Evolutionary conservation across 78 protist genomes (phyloP).

Genomic region (Chrysochromulina tobinii): DNA sequence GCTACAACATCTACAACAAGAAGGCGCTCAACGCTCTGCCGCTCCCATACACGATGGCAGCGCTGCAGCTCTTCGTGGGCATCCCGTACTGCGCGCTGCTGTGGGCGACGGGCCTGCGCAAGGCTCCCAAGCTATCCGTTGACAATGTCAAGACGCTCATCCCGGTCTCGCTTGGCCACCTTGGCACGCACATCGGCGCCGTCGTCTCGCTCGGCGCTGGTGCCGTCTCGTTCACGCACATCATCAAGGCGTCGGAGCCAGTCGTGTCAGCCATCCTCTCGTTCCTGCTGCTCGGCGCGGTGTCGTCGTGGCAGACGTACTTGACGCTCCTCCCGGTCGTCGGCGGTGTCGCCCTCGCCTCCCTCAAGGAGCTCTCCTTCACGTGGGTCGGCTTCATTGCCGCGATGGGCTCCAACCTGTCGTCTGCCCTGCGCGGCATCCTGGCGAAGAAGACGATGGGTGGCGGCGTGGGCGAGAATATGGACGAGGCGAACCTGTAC

Average conservation of each 20-base stretch:
- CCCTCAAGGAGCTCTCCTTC: slow-evolving; percentile 23
- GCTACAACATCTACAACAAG: slow-evolving; percentile 33
- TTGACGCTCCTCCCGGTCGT: not conserved
- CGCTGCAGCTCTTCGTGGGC: not conserved
- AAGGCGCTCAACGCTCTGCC: slow-evolving; percentile 15
- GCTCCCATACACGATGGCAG: not conserved
- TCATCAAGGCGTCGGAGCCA: slow-evolving; percentile 9
- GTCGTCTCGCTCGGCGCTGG: slow-evolving; percentile 28
- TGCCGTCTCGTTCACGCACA: slow-evolving; percentile 12
- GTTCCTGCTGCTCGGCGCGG: not conserved
- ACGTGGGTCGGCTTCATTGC: not conserved
- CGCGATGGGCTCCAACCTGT: not conserved
- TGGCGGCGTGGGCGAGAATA: slow-evolving; percentile 11
- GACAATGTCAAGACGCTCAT: not conserved
- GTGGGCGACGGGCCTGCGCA: slow-evolving; percentile 3
- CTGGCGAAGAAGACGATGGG: not conserved
- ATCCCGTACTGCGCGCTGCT: not conserved
- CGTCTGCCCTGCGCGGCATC: not conserved
- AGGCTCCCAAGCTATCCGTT: not conserved
- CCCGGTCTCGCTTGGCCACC: slow-evolving; percentile 9
- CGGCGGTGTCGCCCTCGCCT: slow-evolving; percentile 22
- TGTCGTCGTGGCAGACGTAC: not conserved
- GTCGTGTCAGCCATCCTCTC: not conserved
- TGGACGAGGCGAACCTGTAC: slow-evolving; percentile 12
- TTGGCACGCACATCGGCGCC: slow-evolving; percentile 18